phyloP scores from a whole-genome alignment of 2,329 filamentous ascomycete genomes.

The Paecilomyces sp. region DNA sequence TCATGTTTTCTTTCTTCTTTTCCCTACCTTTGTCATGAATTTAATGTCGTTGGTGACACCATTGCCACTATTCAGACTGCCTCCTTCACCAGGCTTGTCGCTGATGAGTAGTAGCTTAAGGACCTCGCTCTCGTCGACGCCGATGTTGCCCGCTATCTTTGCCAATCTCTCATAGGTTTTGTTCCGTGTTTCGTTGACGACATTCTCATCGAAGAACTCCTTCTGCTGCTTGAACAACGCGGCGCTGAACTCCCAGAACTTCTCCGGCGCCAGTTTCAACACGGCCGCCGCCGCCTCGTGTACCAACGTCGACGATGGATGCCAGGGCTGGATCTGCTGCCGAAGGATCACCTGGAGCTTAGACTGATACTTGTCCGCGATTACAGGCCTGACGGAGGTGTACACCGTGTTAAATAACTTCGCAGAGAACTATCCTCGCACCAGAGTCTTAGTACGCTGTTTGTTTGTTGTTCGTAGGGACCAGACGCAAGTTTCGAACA shows the following conservation, averaged over 20 bases:
- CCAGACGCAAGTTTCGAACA: neutral
- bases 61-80: constrained; percentile 71
- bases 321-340: constrained; percentile 91
- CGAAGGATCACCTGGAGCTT: constrained; percentile 73
- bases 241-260: constrained; percentile 74
- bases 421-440: constrained; percentile 48
- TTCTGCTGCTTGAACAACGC: constrained; percentile 63
- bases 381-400: constrained; percentile 55
- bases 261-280: constrained; percentile 58
- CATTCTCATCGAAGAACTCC: constrained; percentile 75
- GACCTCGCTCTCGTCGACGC: constrained; percentile 63
- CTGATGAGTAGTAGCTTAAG: constrained; percentile 62
- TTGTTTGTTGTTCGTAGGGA: neutral
- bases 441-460: constrained; percentile 2
- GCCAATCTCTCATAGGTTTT: constrained; percentile 74
- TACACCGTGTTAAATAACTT: constrained; percentile 75
- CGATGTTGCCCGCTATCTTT: constrained; percentile 60
- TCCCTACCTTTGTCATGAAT: constrained; percentile 66
- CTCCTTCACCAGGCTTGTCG: constrained; percentile 60
- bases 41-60: constrained; percentile 79
- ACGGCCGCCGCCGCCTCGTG: constrained; percentile 77
- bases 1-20: constrained; percentile 47
- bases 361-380: constrained; percentile 53
- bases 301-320: constrained; percentile 70
- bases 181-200: constrained; percentile 80